These are phyloP conservation scores for Glycine tomentella DNA, from an alignment of 306 rosid genomes.

Conservation along the genomic window DNA sequence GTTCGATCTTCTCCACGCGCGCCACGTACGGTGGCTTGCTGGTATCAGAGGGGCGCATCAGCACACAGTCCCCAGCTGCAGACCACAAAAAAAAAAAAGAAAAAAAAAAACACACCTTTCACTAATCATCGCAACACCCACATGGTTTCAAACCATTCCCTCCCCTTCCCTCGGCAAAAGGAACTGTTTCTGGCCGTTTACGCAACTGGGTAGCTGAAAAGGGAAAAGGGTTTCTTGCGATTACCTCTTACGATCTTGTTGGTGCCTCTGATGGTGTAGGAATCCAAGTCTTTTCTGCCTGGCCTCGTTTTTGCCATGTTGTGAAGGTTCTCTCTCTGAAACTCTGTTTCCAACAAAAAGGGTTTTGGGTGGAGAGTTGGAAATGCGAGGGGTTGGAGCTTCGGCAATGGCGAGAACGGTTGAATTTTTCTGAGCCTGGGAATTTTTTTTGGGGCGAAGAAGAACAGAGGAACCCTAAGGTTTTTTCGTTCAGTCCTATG, in stretches of 20 bases:
- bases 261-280: conserved; percentile 88
- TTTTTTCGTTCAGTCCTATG: conserved; percentile 15
- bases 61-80: conserved; percentile 73
- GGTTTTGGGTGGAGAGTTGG: not conserved
- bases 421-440: conserved; percentile 45
- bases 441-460: conserved; percentile 26
- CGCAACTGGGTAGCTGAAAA: conserved; percentile 23
- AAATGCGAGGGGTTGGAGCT: conserved; percentile 47
- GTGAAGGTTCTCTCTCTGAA: not conserved
- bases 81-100: conserved; percentile 15
- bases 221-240: conserved; percentile 3
- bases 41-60: conserved; percentile 80
- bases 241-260: conserved; percentile 90
- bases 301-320: conserved; percentile 88
- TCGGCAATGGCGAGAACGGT: conserved; percentile 30
- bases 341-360: not conserved
- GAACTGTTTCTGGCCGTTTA: conserved; percentile 27
- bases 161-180: not conserved
- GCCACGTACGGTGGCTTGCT: conserved; percentile 81
- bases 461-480: conserved; percentile 54
- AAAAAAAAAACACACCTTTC: conserved; percentile 22
- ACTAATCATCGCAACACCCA: conserved; percentile 28
- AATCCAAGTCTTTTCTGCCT: conserved; percentile 72
- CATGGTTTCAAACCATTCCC: not conserved
- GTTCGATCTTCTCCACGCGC: conserved; percentile 75